A percentile compares a stretch with the other conserved stretches of the same genome.
Evolutionary conservation across 148 eudicot genomes (phyloP).

Genomic region (Spergularia marina): DNA sequence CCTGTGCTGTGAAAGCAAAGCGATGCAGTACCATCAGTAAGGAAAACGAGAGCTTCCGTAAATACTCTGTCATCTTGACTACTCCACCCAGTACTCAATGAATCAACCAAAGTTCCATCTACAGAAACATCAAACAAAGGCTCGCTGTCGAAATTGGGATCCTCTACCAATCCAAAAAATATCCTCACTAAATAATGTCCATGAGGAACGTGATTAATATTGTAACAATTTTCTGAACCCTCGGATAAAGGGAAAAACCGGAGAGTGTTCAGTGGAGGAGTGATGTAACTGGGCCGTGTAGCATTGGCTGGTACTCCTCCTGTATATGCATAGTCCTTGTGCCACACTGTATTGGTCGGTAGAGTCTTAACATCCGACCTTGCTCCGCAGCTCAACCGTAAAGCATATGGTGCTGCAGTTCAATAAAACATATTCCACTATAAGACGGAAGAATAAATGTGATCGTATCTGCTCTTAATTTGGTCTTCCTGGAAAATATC

Average conservation of each 20-base stretch:
- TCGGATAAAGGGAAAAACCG: conserved; percentile 86
- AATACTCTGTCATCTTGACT: conserved; percentile 66
- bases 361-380: conserved; percentile 48
- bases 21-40: conserved; percentile 58
- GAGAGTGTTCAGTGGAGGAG: conserved; percentile 66
- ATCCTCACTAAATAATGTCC: conserved; percentile 83
- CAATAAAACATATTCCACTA: not conserved
- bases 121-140: conserved; percentile 89
- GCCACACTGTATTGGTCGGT: conserved; percentile 82
- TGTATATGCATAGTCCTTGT: conserved; percentile 82
- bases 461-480: not conserved
- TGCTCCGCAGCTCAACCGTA: conserved; percentile 96
- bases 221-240: conserved; percentile 95
- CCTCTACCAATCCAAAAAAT: conserved; percentile 66
- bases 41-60: conserved; percentile 74
- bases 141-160: conserved; percentile 80
- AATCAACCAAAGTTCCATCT: conserved; percentile 73
- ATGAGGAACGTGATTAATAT: conserved; percentile 54
- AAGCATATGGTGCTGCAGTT: conserved; percentile 69
- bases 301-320: conserved; percentile 84
- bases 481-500: not conserved
- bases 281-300: conserved; percentile 75
- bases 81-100: conserved; percentile 86
- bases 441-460: conserved; percentile 1
- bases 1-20: conserved; percentile 98